These are phyloP conservation scores for Annulohypoxylon moriforme DNA, from an alignment of 495 filamentous ascomycete genomes.

Conservation along the genomic window DNA sequence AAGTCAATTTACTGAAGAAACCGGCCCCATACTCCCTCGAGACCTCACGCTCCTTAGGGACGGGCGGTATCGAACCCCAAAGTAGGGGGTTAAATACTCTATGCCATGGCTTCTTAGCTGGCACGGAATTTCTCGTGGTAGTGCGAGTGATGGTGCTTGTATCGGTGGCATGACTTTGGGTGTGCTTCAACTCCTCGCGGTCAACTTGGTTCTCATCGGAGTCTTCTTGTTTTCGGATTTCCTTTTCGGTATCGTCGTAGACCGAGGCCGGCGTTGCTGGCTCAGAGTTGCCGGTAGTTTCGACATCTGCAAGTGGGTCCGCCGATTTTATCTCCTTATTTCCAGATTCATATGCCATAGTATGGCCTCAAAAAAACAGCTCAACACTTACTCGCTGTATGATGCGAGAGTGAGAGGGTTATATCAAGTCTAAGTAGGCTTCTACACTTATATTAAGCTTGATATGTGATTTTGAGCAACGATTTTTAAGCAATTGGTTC, in stretches of 20 bases:
- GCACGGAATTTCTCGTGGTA: conserved; percentile 42
- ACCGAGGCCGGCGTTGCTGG: conserved; percentile 25
- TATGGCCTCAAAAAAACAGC: conserved; percentile 19
- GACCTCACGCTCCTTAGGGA: conserved; percentile 65
- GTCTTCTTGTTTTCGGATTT: conserved; percentile 45
- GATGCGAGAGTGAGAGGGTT: conserved; percentile 17
- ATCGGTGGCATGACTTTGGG: conserved; percentile 59
- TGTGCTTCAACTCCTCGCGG: conserved; percentile 53
- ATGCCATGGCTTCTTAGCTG: conserved; percentile 67
- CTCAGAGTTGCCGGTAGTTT: conserved; percentile 34
- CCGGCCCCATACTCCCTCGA: conserved; percentile 69
- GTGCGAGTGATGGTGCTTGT: conserved; percentile 51
- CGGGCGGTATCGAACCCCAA: conserved; percentile 67
- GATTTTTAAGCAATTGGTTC: background rate
- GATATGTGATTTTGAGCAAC: background rate
- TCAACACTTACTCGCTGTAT: conserved; percentile 13
- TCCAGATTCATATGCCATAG: conserved; percentile 47
- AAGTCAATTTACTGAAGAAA: conserved; percentile 70
- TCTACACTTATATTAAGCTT: background rate
- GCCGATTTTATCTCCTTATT: conserved; percentile 43
- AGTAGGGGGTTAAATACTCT: conserved; percentile 71
- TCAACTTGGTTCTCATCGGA: conserved; percentile 37
- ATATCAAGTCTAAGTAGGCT: conserved; percentile 1
- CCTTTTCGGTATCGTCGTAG: conserved; percentile 41
- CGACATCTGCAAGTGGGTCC: conserved; percentile 36